Evolutionary conservation across 148 eudicot species (phyloP), one percentile per base, ranked within the genome.

Genomic region (Persicaria maculosa): DNA sequence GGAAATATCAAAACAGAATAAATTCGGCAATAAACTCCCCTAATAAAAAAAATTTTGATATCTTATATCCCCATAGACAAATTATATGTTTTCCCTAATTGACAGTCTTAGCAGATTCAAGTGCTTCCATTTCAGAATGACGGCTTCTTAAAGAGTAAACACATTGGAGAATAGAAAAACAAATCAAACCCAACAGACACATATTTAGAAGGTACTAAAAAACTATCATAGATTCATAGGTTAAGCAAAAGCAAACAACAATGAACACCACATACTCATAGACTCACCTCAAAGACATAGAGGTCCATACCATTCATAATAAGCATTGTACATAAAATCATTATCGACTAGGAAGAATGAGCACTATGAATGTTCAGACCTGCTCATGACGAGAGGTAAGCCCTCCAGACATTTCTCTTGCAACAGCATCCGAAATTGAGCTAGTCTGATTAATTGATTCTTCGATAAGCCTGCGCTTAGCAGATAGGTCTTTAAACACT

Each of bases 371-470:
- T 19, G 10, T 9, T 1, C 25, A 20, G 10, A 87, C 97, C 93
- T 93, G 97, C 80, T 87, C 84, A 72, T 48, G 80, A 17, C 81
- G 90, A 69, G 89, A 88, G 70, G 86, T 86, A 62, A 90, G 78
- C 5, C 93, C 97, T 47, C 96, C 89, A 46, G 88, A 81, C 79
- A 87, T 90, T 82, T 93, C 93, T 80, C 91, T 83, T 20, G 97
- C 97, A 82, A 88, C 86, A 74, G 96, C 96, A 55, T 92, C 87
- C 47, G 96, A 83, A 44, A 88, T 78, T 76, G 46, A 72, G 74
- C 85, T 90, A 75, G 83, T 87, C 62, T 80, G 79, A 50, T 87
- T 86, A 50, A 88, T 74, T 20, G 82, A 87, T 65, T 90, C 93
- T 72, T 83, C 88, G 44, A 88, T 79, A 2, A 80, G 79, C 78